Evolutionary conservation across 257 asterid genomes (phyloP), one percentile per base, ranked within the genome.

Genomic region (Pogostemon cablin): DNA sequence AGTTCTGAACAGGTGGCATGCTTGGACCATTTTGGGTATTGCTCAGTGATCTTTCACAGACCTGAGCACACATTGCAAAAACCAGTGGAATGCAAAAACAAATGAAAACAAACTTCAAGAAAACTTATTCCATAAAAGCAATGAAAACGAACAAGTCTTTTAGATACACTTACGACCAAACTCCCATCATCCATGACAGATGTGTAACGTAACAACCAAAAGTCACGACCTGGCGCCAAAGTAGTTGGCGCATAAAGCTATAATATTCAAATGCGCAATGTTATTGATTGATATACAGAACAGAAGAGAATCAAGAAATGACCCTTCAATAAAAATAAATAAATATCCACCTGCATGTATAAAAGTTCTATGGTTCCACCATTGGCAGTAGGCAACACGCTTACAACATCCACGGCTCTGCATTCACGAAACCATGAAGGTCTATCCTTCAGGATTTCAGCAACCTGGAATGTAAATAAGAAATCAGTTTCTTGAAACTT

Each of bases 281-380:
- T 3, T 11, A 2, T 53, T 39, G 48, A 40, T 47, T 38, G 41
- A 76, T 25, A 62, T 32, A 60, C 3, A 63, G 3, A 12, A 6
- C 1, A 42, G 0, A 49, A 37, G 48, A 34, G 20, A 25, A 61
- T 12, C 41, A 61, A 5, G 32, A 42, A 7, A 48, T 9, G 37
- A 52, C 6, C 20, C 9, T 5, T 20, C 17, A 63, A 57, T 15
- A 44, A 52, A 40, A 32, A 44, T 38, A 65, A 25, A 25, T 25
- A 25, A 50, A 42, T 38, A 53, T 41, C 15, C 1, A 88, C 97
- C 95, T 91, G 97, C 97, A 91, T 87, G 88, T 91, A 91, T 47
- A 89, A 71, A 53, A 91, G 96, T 81, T 91, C 97, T 56, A 91
- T 83, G 83, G 97, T 91, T 84, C 97, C 97, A 91, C 97, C 97